A percentile compares a stretch with the other conserved stretches of the same genome.
phyloP scores from a whole-genome alignment of 805 yeast genomes.

The Candida germanica region DNA sequence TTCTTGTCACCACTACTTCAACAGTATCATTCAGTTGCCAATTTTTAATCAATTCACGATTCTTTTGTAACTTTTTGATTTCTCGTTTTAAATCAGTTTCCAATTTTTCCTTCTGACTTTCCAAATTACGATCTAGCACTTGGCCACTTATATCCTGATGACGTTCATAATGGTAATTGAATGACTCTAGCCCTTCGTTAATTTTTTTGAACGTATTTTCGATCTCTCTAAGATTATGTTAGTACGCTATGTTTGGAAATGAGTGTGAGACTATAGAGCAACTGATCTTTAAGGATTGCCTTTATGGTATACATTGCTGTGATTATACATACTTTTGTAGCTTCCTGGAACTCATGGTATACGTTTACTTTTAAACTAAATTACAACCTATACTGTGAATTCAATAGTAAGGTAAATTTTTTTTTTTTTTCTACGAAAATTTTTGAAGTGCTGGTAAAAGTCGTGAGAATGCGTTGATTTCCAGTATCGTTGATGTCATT shows the following conservation, averaged over 20 bases:
- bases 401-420: constrained; percentile 4
- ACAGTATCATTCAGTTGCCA: constrained; percentile 40
- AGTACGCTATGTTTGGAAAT: constrained; percentile 4
- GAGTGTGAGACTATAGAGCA: neutral
- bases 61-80: constrained; percentile 44
- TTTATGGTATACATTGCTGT: no score
- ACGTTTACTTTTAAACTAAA: neutral
- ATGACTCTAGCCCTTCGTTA: constrained; percentile 43
- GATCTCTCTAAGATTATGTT: constrained; percentile 28
- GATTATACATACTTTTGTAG: constrained; percentile 33
- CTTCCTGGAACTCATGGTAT: constrained; percentile 21
- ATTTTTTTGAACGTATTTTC: constrained; percentile 43
- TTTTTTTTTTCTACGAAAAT: constrained; percentile 9
- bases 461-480: constrained; percentile 7
- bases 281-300: no score
- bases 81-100: constrained; percentile 45
- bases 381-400: neutral
- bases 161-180: constrained; percentile 43
- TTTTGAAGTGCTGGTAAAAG: constrained; percentile 7
- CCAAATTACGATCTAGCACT: constrained; percentile 29
- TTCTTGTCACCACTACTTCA: constrained; percentile 24
- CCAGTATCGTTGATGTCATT: constrained; percentile 5
- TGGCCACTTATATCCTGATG: constrained; percentile 32
- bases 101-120: constrained; percentile 43
- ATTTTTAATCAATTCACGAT: constrained; percentile 43